Evolutionary conservation across 108 stramenopile species (phyloP).

Genomic region (Parmales sp.): DNA sequence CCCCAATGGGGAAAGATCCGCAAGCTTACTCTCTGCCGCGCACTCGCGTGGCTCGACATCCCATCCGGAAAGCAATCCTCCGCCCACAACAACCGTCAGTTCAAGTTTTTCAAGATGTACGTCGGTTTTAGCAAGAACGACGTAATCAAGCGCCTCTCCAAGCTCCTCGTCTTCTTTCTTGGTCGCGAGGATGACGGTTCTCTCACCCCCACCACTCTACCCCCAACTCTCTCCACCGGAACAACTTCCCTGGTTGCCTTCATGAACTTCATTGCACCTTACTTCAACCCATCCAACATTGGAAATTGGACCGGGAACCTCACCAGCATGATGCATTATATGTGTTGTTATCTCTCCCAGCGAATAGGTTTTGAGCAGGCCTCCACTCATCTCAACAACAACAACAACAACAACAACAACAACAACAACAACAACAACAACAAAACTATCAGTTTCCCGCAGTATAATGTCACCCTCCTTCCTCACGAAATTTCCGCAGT

Average conservation of each 20-base stretch:
- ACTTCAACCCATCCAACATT: conserved; percentile 79
- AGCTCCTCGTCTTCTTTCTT: conserved; percentile 60
- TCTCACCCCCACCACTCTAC: neutral
- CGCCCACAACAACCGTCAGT: conserved; percentile 53
- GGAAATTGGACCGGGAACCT: conserved; percentile 77
- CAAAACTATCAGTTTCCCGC: conserved; percentile 30
- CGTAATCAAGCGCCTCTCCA: conserved; percentile 63
- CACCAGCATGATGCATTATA: conserved; percentile 74
- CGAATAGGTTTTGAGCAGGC: conserved; percentile 48
- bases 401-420: conserved; percentile 32
- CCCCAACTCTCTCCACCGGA: conserved; percentile 25
- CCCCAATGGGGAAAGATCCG: conserved; percentile 64
- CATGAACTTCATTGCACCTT: conserved; percentile 63
- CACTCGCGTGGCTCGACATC: conserved; percentile 39
- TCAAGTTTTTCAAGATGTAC: conserved; percentile 56
- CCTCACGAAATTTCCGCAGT: conserved; percentile 60
- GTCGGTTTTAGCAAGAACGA: conserved; percentile 69
- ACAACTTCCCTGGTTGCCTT: conserved; percentile 64
- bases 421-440: conserved; percentile 19
- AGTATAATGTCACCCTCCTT: conserved; percentile 27
- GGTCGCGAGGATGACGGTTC: conserved; percentile 24
- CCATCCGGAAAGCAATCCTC: conserved; percentile 48
- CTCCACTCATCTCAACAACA: conserved; percentile 28
- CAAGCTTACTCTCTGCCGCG: conserved; percentile 18
- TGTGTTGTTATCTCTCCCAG: conserved; percentile 59